Conservation (phyloP, 495 filamentous ascomycete species). For the Acidomyces sp. region DNA sequence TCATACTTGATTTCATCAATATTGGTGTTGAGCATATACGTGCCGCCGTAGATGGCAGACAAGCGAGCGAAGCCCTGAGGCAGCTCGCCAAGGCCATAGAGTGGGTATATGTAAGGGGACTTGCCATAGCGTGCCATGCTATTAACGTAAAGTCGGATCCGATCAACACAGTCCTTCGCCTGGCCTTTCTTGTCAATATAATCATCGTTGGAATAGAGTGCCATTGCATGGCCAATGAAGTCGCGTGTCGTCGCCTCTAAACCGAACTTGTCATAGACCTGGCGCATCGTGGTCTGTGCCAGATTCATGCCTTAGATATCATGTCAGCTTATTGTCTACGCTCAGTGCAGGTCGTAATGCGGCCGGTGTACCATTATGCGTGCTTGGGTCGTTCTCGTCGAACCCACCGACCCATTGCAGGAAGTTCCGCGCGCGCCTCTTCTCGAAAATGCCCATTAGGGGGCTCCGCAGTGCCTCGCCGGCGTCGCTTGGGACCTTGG, state of each 20-base stretch:
- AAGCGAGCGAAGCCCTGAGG: slow-evolving; percentile 96
- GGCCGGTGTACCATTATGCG: slow-evolving; percentile 68
- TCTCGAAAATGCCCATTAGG: slow-evolving; percentile 95
- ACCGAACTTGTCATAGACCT: slow-evolving; percentile 94
- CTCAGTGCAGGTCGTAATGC: neutral
- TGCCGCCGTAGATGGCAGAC: slow-evolving; percentile 95
- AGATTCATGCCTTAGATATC: slow-evolving; percentile 59
- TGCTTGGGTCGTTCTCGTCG: slow-evolving; percentile 66
- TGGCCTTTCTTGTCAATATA: slow-evolving; percentile 62
- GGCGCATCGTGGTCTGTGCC: slow-evolving; percentile 70
- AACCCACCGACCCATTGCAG: slow-evolving; percentile 93
- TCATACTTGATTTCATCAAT: slow-evolving; percentile 80
- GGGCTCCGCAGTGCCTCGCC: slow-evolving; percentile 82
- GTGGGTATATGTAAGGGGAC: slow-evolving; percentile 97
- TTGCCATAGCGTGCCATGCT: slow-evolving; percentile 97
- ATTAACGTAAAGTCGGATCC: slow-evolving; percentile 92
- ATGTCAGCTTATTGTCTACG: neutral
- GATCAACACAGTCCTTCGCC: slow-evolving; percentile 77
- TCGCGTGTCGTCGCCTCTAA: slow-evolving; percentile 85
- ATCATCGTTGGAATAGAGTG: slow-evolving; percentile 75
- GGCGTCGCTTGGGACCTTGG: slow-evolving; percentile 92
- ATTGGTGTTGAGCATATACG: slow-evolving; percentile 95
- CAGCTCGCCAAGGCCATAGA: slow-evolving; percentile 93
- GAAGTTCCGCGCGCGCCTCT: slow-evolving; percentile 91
- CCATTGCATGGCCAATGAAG: slow-evolving; percentile 97